Evolutionary conservation across 352 stramenopile genomes (phyloP), one percentile per base, ranked within the genome.

Genomic region (Phytophthora pinifolia): DNA sequence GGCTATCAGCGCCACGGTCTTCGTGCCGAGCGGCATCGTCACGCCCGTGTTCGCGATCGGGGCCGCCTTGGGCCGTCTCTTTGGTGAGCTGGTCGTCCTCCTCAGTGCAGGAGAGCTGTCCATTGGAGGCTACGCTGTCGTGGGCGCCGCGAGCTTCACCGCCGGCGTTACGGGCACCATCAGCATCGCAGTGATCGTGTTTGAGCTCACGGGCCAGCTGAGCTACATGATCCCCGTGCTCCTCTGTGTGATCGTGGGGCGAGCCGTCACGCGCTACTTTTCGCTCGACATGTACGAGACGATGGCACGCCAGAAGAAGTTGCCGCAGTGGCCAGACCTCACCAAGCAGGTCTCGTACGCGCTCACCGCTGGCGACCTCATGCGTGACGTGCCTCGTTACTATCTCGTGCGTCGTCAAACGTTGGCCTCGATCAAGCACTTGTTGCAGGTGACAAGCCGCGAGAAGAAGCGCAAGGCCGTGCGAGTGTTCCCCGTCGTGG

Each of bases 41-140:
- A 96, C 88, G 15, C 92, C 92, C 1, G 74, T 97, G 17, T 98
- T 98, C 56, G 75, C 91, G 4, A 78, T 96, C 27, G 92, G 92
- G n/a, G 86, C 86, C 3, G 79, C 75, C 2, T 59, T 97, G 14
- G 92, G 92, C 4, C 77, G 92, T 7, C 66, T 98, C 9, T 94
- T 96, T 74, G 92, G 92, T 27, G 90, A 98, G 56, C 63, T 88
- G 35, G 67, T 92, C 1, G 69, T 88, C 36, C 67, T 82, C 15
- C 41, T 86, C 1, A 77, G 76, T 10, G 63, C 76, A n/a, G 60
- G 70, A 29, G 70, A 78, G 15, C 41, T 85, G 10, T 61, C 86
- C 6, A 74, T 85, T 3, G 86, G 76, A 12, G 82, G 79, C 1
- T 95, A 94, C 42, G 83, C 83, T 6, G 76, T 95, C 20, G 83